Evolutionary conservation across 306 rosid species (phyloP).

Genomic region (Vachellia pachyceras): DNA sequence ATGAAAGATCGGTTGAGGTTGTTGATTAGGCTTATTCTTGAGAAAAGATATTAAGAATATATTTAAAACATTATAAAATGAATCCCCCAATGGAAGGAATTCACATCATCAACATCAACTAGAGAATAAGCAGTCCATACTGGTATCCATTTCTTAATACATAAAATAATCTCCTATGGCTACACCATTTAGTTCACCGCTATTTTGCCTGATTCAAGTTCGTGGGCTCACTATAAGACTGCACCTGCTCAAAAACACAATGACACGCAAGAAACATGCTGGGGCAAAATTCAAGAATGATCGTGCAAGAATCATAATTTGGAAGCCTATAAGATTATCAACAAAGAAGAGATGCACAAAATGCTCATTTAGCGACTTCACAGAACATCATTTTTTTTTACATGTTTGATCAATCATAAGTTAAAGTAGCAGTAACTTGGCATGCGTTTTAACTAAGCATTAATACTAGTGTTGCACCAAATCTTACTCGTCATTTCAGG

Average conservation of each 20-base stretch:
- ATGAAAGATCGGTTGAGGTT: neutral
- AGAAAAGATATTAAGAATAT: constrained; percentile 22
- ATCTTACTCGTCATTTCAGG: neutral
- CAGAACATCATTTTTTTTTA: neutral
- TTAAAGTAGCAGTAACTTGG: neutral
- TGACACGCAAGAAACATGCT: neutral
- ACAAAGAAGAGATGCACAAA: neutral
- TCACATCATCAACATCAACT: neutral
- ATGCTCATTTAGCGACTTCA: neutral
- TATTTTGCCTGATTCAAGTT: neutral
- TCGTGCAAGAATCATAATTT: neutral
- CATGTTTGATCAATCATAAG: neutral
- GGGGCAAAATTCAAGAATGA: neutral
- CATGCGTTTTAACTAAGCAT: neutral
- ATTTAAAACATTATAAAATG: neutral
- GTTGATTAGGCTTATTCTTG: constrained; percentile 8
- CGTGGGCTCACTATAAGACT: neutral
- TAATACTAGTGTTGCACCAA: neutral
- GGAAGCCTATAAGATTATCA: neutral
- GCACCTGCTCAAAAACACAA: neutral
- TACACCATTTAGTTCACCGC: neutral
- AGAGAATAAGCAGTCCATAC: neutral
- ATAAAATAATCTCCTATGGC: neutral
- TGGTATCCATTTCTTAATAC: neutral
- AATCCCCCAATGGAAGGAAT: neutral